Evolutionary conservation across 495 filamentous ascomycete genomes (phyloP).

Genomic region (Hyaloscypha variabilis): DNA sequence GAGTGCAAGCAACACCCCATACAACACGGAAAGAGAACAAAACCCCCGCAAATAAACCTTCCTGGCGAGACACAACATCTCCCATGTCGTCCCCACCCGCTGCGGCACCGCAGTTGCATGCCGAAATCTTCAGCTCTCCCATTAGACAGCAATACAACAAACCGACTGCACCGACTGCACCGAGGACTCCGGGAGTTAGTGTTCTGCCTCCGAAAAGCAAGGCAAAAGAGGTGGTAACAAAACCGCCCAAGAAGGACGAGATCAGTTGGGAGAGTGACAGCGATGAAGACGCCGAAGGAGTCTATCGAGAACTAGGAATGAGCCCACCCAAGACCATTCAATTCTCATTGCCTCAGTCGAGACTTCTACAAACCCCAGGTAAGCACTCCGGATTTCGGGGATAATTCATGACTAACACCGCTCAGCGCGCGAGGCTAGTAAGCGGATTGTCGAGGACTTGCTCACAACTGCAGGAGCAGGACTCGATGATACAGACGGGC

Average conservation of each 20-base stretch:
- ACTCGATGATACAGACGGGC: slow-evolving; percentile 47
- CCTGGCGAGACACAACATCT: slow-evolving; percentile 40
- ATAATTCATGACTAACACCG: slow-evolving; percentile 12
- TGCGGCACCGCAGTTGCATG: slow-evolving; percentile 77
- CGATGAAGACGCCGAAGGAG: slow-evolving; percentile 61
- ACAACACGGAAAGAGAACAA: slow-evolving; percentile 41
- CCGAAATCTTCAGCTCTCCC: slow-evolving; percentile 86
- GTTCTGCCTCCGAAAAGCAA: slow-evolving; percentile 69
- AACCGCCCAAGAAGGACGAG: slow-evolving; percentile 42
- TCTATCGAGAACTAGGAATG: slow-evolving; percentile 62
- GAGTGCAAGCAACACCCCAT: slow-evolving; percentile 87
- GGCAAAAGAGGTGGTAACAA: slow-evolving; percentile 45
- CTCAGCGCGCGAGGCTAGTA: slow-evolving; percentile 84
- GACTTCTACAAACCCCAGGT: slow-evolving; percentile 91
- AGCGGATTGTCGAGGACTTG: slow-evolving; percentile 88
- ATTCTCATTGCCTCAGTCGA: slow-evolving; percentile 86
- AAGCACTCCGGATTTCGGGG: slow-evolving; percentile 32
- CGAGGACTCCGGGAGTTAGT: slow-evolving; percentile 73
- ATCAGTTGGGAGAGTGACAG: slow-evolving; percentile 63
- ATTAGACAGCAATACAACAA: slow-evolving; percentile 35
- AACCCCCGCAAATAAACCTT: slow-evolving; percentile 32
- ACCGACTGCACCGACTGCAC: slow-evolving; percentile 40
- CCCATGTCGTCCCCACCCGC: slow-evolving; percentile 78
- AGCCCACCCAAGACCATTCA: slow-evolving; percentile 98
- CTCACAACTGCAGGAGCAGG: slow-evolving; percentile 81